These are phyloP conservation scores for Backusella tuberculispora DNA, from an alignment of 192 early-diverging fungal species.

Conservation along the genomic window DNA sequence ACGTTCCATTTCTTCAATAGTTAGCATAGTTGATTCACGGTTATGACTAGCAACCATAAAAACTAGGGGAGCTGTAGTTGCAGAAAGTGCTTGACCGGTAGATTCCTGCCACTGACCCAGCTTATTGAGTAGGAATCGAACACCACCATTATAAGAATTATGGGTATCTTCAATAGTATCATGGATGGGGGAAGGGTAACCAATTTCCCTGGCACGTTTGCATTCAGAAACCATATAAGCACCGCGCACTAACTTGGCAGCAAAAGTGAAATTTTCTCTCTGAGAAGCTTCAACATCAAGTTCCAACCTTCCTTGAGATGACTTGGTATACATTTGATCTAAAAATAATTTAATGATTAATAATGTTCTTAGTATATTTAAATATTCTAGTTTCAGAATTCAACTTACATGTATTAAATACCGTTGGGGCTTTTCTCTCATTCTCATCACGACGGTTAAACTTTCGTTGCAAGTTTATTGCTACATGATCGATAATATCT, in stretches of 20 bases:
- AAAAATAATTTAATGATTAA: slow-evolving; percentile 18
- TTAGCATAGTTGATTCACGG: slow-evolving; percentile 70
- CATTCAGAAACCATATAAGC: slow-evolving; percentile 59
- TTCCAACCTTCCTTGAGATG: slow-evolving; percentile 62
- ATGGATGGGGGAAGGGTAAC: slow-evolving; percentile 83
- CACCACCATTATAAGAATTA: slow-evolving; percentile 77
- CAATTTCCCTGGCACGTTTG: slow-evolving; percentile 67
- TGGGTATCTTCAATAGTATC: slow-evolving; percentile 81
- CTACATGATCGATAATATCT: slow-evolving; percentile 85
- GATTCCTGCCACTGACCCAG: slow-evolving; percentile 48
- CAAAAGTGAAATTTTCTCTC: slow-evolving; percentile 79
- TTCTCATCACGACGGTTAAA: slow-evolving; percentile 61
- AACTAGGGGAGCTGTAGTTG: slow-evolving; percentile 53
- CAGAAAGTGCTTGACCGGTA: slow-evolving; percentile 30
- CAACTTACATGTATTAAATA: slow-evolving; percentile 86
- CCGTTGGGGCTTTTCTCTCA: slow-evolving; percentile 53
- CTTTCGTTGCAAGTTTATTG: slow-evolving; percentile 66
- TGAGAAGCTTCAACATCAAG: slow-evolving; percentile 69
- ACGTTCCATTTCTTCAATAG: slow-evolving; percentile 64
- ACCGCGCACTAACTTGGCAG: slow-evolving; percentile 72
- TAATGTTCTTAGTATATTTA: neutral
- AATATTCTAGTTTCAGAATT: neutral
- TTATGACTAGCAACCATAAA: slow-evolving; percentile 95
- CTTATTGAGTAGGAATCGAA: slow-evolving; percentile 69
- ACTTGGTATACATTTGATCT: slow-evolving; percentile 89